These are phyloP conservation scores for Rubia tinctorum DNA, from an alignment of 305 asterid genomes.

Conservation along the genomic window DNA sequence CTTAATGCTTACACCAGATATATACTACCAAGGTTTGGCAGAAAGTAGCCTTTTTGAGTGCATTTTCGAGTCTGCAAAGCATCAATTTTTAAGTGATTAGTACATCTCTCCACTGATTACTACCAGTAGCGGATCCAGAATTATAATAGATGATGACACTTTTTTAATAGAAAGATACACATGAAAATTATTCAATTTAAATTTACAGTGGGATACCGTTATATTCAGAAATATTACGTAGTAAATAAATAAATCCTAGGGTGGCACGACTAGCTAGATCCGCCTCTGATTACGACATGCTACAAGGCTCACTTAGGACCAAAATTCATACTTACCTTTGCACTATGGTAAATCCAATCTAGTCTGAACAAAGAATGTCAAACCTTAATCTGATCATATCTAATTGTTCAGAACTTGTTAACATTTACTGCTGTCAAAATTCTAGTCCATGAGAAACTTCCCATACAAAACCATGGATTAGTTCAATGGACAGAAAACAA, in stretches of 20 bases:
- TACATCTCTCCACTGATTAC: too few relatives aligned
- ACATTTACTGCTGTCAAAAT: neutral
- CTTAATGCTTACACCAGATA: slow-evolving; percentile 6
- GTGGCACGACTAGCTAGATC: too few relatives aligned
- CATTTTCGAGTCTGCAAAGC: slow-evolving; percentile 23
- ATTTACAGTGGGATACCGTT: too few relatives aligned
- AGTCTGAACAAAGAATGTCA: neutral
- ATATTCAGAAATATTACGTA: too few relatives aligned
- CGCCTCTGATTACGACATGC: too few relatives aligned
- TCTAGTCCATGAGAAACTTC: neutral
- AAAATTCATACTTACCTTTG: neutral
- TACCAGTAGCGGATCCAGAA: too few relatives aligned
- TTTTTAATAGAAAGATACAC: too few relatives aligned
- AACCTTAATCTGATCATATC: neutral
- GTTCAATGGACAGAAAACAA: neutral
- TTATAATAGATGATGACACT: too few relatives aligned
- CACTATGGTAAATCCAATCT: neutral
- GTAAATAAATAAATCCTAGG: too few relatives aligned
- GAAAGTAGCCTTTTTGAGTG: slow-evolving; percentile 19
- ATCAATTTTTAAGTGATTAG: slow-evolving; percentile 12
- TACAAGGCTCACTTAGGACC: neutral
- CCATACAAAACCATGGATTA: neutral
- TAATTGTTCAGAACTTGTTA: neutral
- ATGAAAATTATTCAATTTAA: too few relatives aligned
- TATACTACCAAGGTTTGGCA: slow-evolving; percentile 8